Percentiles rank a stretch among this genome's conserved stretches.
Evolutionary conservation across 176 grass and related monocot species (phyloP).

Genomic region (Lolium perenne): DNA sequence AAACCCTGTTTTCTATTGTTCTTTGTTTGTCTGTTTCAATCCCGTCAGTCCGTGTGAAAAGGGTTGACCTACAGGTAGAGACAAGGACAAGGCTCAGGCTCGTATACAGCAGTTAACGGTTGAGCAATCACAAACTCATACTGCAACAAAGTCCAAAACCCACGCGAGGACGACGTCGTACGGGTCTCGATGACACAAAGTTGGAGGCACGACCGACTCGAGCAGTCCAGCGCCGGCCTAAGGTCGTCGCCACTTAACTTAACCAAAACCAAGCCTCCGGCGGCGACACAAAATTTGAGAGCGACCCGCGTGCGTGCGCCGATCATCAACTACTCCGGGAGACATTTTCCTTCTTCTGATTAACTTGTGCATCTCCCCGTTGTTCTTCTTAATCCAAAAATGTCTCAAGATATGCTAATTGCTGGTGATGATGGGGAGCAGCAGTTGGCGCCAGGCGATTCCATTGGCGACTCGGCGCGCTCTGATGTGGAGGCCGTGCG

Average conservation of each 20-base stretch:
- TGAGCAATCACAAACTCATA: neutral
- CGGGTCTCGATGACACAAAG: neutral
- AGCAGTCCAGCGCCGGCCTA: neutral
- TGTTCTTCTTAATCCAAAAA: neutral
- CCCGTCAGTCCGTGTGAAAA: neutral
- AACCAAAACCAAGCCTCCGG: neutral
- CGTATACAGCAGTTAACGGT: neutral
- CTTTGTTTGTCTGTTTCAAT: neutral
- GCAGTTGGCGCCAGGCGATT: neutral
- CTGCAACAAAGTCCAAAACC: neutral
- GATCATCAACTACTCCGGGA: neutral
- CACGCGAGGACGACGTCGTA: neutral
- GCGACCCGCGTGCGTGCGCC: neutral
- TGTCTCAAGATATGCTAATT: constrained; percentile 11
- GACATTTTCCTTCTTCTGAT: neutral
- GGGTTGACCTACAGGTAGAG: neutral
- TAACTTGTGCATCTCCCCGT: neutral
- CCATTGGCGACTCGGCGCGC: constrained; percentile 4
- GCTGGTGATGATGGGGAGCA: neutral
- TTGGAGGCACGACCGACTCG: neutral
- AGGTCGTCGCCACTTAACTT: constrained; percentile 4
- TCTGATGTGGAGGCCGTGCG: neutral
- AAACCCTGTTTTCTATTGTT: neutral
- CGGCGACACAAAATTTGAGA: constrained; percentile 4
- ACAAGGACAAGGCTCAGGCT: neutral